These are phyloP conservation scores for Fusarium sp. DNA, from an alignment of 2,329 filamentous ascomycete genomes.

Conservation along the genomic window DNA sequence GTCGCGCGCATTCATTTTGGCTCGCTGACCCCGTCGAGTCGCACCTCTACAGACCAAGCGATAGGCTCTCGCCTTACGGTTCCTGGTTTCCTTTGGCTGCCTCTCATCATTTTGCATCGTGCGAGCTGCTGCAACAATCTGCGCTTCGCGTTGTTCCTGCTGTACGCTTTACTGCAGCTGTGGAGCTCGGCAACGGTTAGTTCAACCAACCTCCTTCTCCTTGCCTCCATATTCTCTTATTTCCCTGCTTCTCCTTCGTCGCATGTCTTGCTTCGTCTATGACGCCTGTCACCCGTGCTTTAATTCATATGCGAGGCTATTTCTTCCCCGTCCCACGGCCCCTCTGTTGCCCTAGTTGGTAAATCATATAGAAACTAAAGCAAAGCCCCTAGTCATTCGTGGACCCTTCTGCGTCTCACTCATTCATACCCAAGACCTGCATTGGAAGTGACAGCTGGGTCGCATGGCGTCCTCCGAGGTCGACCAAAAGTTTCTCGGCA, in stretches of 20 bases:
- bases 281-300: conserved; percentile 44
- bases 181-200: conserved; percentile 44
- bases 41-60: conserved; percentile 28
- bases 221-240: conserved; percentile 37
- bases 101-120: conserved; percentile 46
- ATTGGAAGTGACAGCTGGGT: conserved; percentile 26
- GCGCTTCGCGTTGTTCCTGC: conserved; percentile 40
- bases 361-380: conserved; percentile 37
- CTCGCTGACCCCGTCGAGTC: conserved; percentile 37
- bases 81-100: conserved; percentile 35
- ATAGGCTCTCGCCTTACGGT: conserved; percentile 28
- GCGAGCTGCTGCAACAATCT: conserved; percentile 40
- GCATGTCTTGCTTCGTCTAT: conserved; percentile 24
- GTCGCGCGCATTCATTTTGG: conserved; percentile 46
- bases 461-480: conserved; percentile 95
- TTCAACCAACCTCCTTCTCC: conserved; percentile 42
- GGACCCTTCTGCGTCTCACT: conserved; percentile 34
- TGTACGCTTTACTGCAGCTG: conserved; percentile 41
- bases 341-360: conserved; percentile 37
- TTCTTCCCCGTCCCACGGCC: conserved; percentile 25
- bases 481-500: conserved; percentile 95
- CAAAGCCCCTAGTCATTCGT: conserved; percentile 38
- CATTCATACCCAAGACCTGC: conserved; percentile 16
- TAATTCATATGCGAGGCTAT: conserved; percentile 47
- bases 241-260: conserved; percentile 41